Conservation (phyloP, 2,329 filamentous ascomycete species). For the Botryosphaeria agaves region DNA sequence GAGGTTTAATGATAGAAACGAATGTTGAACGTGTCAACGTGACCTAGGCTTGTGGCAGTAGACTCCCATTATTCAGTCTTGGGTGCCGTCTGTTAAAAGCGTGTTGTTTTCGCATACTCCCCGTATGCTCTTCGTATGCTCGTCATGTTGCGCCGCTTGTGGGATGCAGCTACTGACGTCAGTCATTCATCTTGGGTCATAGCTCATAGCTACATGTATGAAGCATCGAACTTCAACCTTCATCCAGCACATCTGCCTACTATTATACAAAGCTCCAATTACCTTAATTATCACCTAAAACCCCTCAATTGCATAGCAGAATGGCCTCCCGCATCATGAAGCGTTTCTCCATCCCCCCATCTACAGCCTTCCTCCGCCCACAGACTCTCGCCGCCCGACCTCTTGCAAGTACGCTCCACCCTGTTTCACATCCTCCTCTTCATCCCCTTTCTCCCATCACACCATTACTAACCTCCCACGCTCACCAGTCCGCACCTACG, state of each 20-base stretch:
- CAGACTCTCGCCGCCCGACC: background rate
- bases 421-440: background rate
- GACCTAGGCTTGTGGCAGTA: background rate
- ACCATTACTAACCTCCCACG: background rate
- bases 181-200: background rate
- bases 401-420: background rate
- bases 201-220: background rate
- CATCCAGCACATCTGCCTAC: no score
- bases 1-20: background rate
- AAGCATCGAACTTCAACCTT: background rate
- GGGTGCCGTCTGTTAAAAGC: background rate
- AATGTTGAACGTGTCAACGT: background rate
- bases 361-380: background rate
- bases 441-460: background rate
- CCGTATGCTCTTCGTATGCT: no score
- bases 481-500: background rate
- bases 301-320: background rate
- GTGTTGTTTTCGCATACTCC: background rate
- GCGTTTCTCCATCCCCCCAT: background rate
- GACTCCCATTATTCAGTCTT: background rate
- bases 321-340: slow-evolving; percentile 1
- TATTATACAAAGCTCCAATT: background rate
- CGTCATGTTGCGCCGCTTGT: no score
- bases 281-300: background rate
- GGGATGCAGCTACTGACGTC: background rate